Conservation (phyloP, 2,329 filamentous ascomycete genomes). For the Fusarium nisikadoi region DNA sequence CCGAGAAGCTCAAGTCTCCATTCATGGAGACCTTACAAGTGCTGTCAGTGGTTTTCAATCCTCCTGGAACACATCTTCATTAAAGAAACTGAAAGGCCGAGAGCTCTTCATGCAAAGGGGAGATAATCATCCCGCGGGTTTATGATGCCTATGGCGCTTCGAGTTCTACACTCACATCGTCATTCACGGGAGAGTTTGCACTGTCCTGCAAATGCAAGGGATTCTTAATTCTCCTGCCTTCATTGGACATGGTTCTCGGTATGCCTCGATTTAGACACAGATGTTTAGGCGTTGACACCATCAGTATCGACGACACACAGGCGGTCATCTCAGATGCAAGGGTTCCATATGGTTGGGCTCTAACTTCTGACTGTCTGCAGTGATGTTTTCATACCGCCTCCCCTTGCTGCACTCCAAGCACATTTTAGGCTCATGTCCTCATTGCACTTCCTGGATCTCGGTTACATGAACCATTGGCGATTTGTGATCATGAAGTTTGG, state of each 20-base stretch:
- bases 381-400: slow-evolving; percentile 5
- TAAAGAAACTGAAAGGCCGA: slow-evolving; percentile 3
- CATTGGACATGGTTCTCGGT: slow-evolving; percentile 8
- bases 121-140: slow-evolving; percentile 8
- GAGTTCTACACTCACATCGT: not conserved
- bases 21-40: slow-evolving; percentile 12
- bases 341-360: slow-evolving; percentile 18
- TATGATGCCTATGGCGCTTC: not conserved
- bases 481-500: not conserved
- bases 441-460: not conserved
- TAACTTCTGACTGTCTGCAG: slow-evolving; percentile 9
- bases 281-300: slow-evolving; percentile 19
- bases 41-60: slow-evolving; percentile 17
- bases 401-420: not conserved
- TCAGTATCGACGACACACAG: slow-evolving; percentile 17
- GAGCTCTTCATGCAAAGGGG: not conserved
- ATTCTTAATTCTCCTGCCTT: not conserved
- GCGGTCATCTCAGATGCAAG: slow-evolving; percentile 9
- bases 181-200: slow-evolving; percentile 14
- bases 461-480: not conserved
- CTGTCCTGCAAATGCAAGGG: slow-evolving; percentile 18
- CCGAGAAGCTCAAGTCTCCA: slow-evolving; percentile 23
- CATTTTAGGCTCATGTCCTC: slow-evolving; percentile 3
- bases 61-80: slow-evolving; percentile 19
- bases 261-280: not conserved